A percentile compares a stretch with the other conserved stretches of the same genome.
These are phyloP conservation scores for Teratosphaeria gauchensis DNA, from an alignment of 2,329 filamentous ascomycete species.

Conservation along the genomic window DNA sequence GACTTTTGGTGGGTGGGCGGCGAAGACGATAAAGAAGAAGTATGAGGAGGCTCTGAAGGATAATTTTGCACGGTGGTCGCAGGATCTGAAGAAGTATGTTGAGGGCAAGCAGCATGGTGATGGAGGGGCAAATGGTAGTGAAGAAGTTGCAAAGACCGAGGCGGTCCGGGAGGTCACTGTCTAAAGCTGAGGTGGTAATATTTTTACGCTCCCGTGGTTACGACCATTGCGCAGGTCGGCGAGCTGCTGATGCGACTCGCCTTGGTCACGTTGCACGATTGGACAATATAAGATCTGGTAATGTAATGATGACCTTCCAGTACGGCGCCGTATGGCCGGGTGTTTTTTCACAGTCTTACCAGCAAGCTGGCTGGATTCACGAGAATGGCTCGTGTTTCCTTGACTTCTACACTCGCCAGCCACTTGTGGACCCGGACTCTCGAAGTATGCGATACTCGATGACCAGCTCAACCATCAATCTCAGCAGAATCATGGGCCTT, in stretches of 20 bases:
- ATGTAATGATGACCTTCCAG: not conserved
- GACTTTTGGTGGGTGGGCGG: conserved; percentile 33
- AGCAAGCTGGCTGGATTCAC: no score
- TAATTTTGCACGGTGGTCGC: conserved; percentile 33
- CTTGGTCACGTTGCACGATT: not conserved
- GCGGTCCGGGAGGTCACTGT: not conserved
- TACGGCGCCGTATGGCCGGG: no score
- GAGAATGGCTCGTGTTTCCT: no score
- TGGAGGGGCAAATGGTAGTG: not conserved
- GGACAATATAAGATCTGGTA: not conserved
- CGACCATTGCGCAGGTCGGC: not conserved
- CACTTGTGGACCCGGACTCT: no score
- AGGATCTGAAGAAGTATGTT: conserved; percentile 33
- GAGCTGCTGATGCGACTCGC: no score
- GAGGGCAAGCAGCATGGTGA: conserved; percentile 19
- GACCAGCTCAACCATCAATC: no score
- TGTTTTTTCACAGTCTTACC: no score
- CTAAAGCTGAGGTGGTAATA: not conserved
- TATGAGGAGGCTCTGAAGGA: conserved; percentile 28
- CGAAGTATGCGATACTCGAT: no score
- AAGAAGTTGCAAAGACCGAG: not conserved
- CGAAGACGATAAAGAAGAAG: conserved; percentile 34
- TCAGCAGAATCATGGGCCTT: no score
- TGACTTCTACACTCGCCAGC: no score
- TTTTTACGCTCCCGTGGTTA: not conserved